Percentiles rank a stretch among this genome's conserved stretches.
Evolutionary conservation across 305 asterid species (phyloP).

Genomic region (Lippia alba): DNA sequence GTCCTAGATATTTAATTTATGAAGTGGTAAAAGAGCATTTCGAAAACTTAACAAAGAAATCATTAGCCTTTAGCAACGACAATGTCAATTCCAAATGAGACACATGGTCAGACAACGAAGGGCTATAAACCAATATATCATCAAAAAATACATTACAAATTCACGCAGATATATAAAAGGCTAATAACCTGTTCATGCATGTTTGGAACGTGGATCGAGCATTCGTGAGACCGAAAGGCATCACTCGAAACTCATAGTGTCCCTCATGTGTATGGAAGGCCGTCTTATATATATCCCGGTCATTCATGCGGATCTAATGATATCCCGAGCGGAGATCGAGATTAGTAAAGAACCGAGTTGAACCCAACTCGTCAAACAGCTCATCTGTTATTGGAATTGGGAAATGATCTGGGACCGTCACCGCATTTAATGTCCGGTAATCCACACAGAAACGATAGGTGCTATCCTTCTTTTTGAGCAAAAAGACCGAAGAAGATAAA

Average conservation of each 20-base stretch:
- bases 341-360: background rate
- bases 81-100: background rate
- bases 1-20: too few relatives aligned
- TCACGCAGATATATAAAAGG: background rate
- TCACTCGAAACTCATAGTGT: background rate
- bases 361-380: background rate
- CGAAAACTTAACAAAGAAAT: too few relatives aligned
- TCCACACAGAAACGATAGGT: constrained; percentile 8
- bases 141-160: background rate
- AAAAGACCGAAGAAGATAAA: background rate
- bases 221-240: constrained; percentile 13
- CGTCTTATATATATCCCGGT: background rate
- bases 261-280: background rate
- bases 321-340: background rate
- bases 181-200: background rate
- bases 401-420: background rate
- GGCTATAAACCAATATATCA: constrained; percentile 10
- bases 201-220: constrained; percentile 15
- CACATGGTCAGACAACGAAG: background rate
- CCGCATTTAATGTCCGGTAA: background rate
- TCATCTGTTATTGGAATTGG: background rate
- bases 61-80: too few relatives aligned
- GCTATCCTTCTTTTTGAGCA: constrained; percentile 21
- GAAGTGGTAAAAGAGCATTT: too few relatives aligned
- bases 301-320: background rate